A percentile compares a stretch with the other conserved stretches of the same genome.
Evolutionary conservation across 192 early-diverging fungal genomes (phyloP).

Genomic region (Coemansia erecta): DNA sequence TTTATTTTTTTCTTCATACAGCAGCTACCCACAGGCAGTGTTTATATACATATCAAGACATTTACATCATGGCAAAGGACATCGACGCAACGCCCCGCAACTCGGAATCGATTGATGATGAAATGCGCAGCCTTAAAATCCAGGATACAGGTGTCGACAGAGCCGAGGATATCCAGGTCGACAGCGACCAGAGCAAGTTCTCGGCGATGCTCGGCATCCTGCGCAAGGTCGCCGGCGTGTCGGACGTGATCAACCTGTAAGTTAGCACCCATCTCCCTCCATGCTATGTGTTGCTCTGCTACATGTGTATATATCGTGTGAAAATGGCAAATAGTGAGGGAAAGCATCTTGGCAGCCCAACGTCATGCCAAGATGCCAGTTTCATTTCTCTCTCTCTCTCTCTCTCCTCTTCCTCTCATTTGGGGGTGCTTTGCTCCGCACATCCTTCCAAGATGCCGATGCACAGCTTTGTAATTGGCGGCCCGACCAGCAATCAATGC

Average conservation of each 20-base stretch:
- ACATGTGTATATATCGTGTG: too few species aligned
- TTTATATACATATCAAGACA: background rate
- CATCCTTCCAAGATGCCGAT: too few species aligned
- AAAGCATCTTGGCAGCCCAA: too few species aligned
- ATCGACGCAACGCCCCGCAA: slow-evolving; percentile 35
- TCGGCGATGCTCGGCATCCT: slow-evolving; percentile 59
- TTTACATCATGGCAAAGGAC: slow-evolving; percentile 8
- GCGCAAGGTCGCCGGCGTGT: slow-evolving; percentile 66
- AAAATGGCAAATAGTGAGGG: too few species aligned
- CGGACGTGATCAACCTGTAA: slow-evolving; percentile 60
- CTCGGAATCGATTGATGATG: slow-evolving; percentile 23
- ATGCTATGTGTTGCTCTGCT: too few species aligned
- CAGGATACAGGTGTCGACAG: slow-evolving; percentile 11
- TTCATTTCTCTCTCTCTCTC: too few species aligned
- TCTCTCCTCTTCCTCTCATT: too few species aligned
- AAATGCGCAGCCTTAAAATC: slow-evolving; percentile 25
- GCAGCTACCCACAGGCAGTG: background rate
- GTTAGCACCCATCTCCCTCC: slow-evolving; percentile 16
- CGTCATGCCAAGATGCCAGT: too few species aligned
- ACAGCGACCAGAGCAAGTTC: slow-evolving; percentile 58
- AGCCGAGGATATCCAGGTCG: slow-evolving; percentile 45
- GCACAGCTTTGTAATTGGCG: too few species aligned
- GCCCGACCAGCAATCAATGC: too few species aligned
- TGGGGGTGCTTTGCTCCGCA: too few species aligned
- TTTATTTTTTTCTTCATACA: slow-evolving; percentile 1